A percentile compares a stretch with the other conserved stretches of the same genome.
phyloP scores from a whole-genome alignment of 805 yeast species.

The Candida cerambycidarum region DNA sequence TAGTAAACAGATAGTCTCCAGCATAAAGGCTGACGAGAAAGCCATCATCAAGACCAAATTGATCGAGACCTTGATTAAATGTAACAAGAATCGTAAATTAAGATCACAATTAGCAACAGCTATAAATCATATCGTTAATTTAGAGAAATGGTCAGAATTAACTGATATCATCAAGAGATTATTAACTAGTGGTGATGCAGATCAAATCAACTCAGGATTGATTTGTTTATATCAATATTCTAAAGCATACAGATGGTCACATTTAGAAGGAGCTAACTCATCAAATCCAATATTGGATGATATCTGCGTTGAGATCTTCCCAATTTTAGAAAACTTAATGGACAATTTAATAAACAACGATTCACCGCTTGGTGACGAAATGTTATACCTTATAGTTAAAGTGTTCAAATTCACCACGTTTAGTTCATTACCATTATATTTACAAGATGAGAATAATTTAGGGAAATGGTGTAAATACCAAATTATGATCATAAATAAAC shows the following conservation, averaged over 20 bases:
- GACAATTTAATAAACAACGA: constrained; percentile 25
- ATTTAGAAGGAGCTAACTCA: constrained; percentile 43
- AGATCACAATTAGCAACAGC: constrained; percentile 60
- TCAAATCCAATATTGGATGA: constrained; percentile 42
- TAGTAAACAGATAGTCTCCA: constrained; percentile 18
- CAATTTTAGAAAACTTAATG: constrained; percentile 33
- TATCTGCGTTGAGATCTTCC: constrained; percentile 34
- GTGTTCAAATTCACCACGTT: constrained; percentile 42
- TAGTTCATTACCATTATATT: constrained; percentile 37
- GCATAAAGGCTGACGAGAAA: constrained; percentile 35
- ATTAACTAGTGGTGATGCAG: constrained; percentile 31
- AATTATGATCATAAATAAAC: constrained; percentile 37
- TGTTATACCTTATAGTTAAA: constrained; percentile 41
- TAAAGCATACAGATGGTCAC: constrained; percentile 40
- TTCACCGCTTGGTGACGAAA: constrained; percentile 25
- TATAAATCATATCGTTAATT: constrained; percentile 50
- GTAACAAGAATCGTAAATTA: constrained; percentile 35
- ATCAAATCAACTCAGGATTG: constrained; percentile 41
- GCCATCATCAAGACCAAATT: constrained; percentile 43
- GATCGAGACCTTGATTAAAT: constrained; percentile 41
- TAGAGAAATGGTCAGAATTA: constrained; percentile 47
- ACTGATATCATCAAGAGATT: constrained; percentile 38
- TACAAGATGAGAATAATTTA: constrained; percentile 33
- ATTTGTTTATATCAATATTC: constrained; percentile 42
- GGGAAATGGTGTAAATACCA: constrained; percentile 44